Conservation (phyloP, 352 stramenopile genomes). For the Globisporangium recalcitrans region DNA sequence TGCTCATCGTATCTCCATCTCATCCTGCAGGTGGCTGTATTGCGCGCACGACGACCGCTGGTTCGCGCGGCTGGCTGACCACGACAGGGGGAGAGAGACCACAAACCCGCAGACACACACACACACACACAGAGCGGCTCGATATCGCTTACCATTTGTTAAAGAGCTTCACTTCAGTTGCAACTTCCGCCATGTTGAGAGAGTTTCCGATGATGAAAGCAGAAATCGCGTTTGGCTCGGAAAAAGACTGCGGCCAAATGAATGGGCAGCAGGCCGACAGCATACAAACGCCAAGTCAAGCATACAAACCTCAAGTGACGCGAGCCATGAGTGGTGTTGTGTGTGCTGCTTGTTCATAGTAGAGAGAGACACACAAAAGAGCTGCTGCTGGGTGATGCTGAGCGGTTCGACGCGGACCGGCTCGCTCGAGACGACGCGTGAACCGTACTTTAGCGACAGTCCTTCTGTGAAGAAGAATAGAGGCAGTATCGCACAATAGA, state of each 20-base stretch:
- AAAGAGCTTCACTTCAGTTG: constrained; percentile 93
- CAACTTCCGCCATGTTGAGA: constrained; percentile 91
- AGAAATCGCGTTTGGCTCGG: constrained; percentile 19
- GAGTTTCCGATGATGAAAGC: constrained; percentile 85
- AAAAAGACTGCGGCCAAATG: constrained; percentile 44
- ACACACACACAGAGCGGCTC: neutral
- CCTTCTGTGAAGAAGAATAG: neutral
- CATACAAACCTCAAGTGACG: constrained; percentile 45
- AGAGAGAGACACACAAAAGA: neutral
- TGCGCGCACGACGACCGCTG: neutral
- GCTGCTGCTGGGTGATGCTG: neutral
- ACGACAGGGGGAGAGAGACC: no score
- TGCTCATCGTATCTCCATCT: neutral
- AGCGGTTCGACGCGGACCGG: constrained; percentile 6
- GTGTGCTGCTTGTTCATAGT: neutral
- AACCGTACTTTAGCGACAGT: constrained; percentile 12
- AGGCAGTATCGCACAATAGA: neutral
- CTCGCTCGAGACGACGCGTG: neutral
- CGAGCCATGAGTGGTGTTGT: constrained; percentile 4
- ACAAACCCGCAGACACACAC: neutral
- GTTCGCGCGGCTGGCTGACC: neutral
- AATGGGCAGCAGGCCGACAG: constrained; percentile 72
- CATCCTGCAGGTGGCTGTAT: constrained; percentile 1
- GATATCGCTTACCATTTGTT: constrained; percentile 88
- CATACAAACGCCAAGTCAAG: constrained; percentile 56